Percentiles rank a stretch among this genome's conserved stretches.
Conservation (phyloP, 2,329 filamentous ascomycete genomes). For the Apiospora arundinis region DNA sequence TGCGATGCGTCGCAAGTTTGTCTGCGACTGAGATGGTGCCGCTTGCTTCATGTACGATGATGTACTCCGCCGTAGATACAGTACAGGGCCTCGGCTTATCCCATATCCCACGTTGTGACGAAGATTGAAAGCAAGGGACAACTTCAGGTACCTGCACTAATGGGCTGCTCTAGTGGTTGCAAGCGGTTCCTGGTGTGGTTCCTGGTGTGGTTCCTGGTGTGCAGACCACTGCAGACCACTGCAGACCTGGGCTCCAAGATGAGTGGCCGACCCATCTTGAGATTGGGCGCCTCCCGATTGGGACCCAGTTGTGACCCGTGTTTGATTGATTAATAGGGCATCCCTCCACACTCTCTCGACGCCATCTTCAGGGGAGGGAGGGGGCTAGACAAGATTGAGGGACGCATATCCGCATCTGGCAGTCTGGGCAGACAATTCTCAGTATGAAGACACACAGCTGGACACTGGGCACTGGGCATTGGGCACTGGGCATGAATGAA, state of each 20-base stretch:
- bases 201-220: background rate
- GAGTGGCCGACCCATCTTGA: conserved; percentile 5
- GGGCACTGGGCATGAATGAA: too few relatives aligned
- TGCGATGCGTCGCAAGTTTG: background rate
- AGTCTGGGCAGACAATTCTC: too few relatives aligned
- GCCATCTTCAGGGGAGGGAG: conserved; percentile 13
- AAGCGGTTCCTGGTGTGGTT: background rate
- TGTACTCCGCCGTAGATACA: too few relatives aligned
- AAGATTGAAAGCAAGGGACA: background rate
- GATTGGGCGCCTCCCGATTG: conserved; percentile 13
- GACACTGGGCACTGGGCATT: too few relatives aligned
- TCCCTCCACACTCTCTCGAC: conserved; percentile 16
- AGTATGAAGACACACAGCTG: too few relatives aligned
- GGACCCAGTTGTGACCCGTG: conserved; percentile 8
- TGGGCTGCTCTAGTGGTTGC: background rate
- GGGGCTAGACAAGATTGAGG: background rate
- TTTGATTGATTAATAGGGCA: conserved; percentile 1
- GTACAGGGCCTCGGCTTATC: conserved; percentile 1
- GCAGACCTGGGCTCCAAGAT: background rate
- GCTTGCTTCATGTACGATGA: background rate
- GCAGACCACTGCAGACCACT: background rate
- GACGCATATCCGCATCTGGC: background rate
- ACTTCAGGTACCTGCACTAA: conserved; percentile 4
- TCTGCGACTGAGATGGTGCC: background rate
- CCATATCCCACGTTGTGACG: conserved; percentile 15